phyloP scores from a whole-genome alignment of 2,329 filamentous ascomycete species.

The Diplocarpon rosae region DNA sequence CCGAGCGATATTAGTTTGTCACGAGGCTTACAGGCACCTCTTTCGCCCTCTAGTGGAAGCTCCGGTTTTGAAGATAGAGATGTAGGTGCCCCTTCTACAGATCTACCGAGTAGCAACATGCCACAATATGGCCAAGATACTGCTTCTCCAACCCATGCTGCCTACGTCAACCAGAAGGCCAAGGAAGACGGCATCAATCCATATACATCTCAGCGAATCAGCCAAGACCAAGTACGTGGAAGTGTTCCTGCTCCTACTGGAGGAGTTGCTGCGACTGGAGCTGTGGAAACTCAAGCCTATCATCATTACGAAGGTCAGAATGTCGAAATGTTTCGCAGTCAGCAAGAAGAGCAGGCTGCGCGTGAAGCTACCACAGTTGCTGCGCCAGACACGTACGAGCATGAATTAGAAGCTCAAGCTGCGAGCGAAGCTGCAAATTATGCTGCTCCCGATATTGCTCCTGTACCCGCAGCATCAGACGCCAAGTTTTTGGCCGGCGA shows the following conservation, averaged over 20 bases:
- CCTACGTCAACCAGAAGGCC: conserved; percentile 39
- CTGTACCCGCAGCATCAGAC: background rate
- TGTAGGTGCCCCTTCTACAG: conserved; percentile 41
- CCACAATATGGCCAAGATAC: conserved; percentile 21
- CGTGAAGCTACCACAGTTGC: conserved; percentile 19
- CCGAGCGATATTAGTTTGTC: conserved; percentile 65
- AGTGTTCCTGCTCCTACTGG: conserved; percentile 4
- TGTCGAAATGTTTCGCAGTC: conserved; percentile 8
- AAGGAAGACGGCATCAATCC: conserved; percentile 46
- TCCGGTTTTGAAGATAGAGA: conserved; percentile 52
- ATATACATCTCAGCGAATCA: conserved; percentile 34
- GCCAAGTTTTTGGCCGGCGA: conserved; percentile 16
- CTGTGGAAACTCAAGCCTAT: conserved; percentile 15
- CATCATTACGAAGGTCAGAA: conserved; percentile 13
- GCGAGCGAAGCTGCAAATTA: conserved; percentile 12
- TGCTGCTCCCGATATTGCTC: conserved; percentile 12
- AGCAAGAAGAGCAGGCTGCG: conserved; percentile 16
- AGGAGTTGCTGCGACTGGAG: conserved; percentile 12
- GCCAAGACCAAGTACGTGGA: conserved; percentile 3
- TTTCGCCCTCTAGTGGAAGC: conserved; percentile 73
- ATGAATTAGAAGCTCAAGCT: conserved; percentile 12
- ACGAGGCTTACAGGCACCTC: conserved; percentile 68
- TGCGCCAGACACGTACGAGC: conserved; percentile 16
- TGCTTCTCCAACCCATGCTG: conserved; percentile 39
- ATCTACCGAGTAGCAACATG: conserved; percentile 18